phyloP scores from a whole-genome alignment of 1,284 basidiomycete species.

The Mycena sp. region DNA sequence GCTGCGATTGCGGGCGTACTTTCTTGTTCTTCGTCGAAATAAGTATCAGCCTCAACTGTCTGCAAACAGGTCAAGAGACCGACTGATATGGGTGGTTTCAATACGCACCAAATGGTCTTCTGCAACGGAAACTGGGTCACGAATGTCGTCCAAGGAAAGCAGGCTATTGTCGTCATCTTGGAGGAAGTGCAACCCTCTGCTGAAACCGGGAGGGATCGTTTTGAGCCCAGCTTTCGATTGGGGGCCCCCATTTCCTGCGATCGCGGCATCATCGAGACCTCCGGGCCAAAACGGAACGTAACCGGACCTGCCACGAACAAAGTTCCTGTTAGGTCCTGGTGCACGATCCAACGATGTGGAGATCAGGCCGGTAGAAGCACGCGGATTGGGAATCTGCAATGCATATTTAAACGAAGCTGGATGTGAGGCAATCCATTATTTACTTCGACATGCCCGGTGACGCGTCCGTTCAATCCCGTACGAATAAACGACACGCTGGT shows the following conservation, averaged over 20 bases:
- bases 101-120: constrained; percentile 32
- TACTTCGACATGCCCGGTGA: constrained; percentile 85
- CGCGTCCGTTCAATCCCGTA: constrained; percentile 80
- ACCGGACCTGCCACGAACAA: constrained; percentile 93
- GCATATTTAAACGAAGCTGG: neutral
- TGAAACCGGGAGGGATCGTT: constrained; percentile 70
- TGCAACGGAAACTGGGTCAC: constrained; percentile 12
- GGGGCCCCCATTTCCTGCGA: constrained; percentile 44
- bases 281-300: constrained; percentile 94
- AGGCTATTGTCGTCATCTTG: constrained; percentile 62
- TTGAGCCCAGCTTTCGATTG: constrained; percentile 58
- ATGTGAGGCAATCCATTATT: neutral
- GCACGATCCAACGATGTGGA: constrained; percentile 88
- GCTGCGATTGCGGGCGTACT: constrained; percentile 11
- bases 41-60: constrained; percentile 34
- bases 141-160: constrained; percentile 49
- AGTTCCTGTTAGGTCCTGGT: constrained; percentile 80
- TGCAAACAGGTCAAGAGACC: neutral
- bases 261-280: constrained; percentile 75
- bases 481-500: constrained; percentile 85
- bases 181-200: constrained; percentile 72
- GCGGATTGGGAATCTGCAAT: constrained; percentile 60
- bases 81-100: neutral
- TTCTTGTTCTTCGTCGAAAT: constrained; percentile 31
- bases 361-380: constrained; percentile 66